Evolutionary conservation across 768 basidiomycete species (phyloP), one percentile per base, ranked within the genome.

Genomic region (Galerina sulciceps): DNA sequence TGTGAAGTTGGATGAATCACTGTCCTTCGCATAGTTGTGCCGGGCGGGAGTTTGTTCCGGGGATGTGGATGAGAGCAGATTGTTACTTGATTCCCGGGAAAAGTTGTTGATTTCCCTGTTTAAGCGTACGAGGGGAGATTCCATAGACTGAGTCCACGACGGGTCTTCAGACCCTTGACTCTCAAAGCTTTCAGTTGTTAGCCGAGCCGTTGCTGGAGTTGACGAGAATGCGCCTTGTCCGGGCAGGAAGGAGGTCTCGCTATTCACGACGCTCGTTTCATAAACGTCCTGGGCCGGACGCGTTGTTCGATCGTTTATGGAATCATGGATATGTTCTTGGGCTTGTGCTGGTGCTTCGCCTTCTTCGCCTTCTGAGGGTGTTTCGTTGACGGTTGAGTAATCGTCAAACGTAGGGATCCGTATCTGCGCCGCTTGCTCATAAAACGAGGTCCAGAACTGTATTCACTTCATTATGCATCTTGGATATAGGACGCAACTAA

Each of bases 361-460:
- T 20, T 76, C 72, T 41, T 77, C 77, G 15, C 71, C 61, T 56
- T 81, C 74, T 0, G 81, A 80, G 6, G 78, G 74, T 17, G 79
- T 75, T 41, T 85, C 87, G 46, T 84, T 79, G 41, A 79, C 76
- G 6, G 77, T 81, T n/a, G 82, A 85, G 58, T 85, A 81, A 55
- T 92, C 88, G 13, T 87, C 92, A 35, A 81, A 86, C 1, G 85
- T 86, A 4, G 90, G 88, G 43, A 95, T 89, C 40, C 88, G 86
- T 26, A 94, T 89, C 65, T 93, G 89, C 3, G 96, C 96, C 9
- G 95, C 94, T 58, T 91, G 86, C 68, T 98, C 95, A 69, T 95
- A 98, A 80, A 99, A 99, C 0, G 92, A 90, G 4, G 89, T 89
- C 96, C 96, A 99, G 71, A 98, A 98, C 96, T 96, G 66, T 23